Conservation (phyloP, 768 basidiomycete species). For the Tremella mesenterica region DNA sequence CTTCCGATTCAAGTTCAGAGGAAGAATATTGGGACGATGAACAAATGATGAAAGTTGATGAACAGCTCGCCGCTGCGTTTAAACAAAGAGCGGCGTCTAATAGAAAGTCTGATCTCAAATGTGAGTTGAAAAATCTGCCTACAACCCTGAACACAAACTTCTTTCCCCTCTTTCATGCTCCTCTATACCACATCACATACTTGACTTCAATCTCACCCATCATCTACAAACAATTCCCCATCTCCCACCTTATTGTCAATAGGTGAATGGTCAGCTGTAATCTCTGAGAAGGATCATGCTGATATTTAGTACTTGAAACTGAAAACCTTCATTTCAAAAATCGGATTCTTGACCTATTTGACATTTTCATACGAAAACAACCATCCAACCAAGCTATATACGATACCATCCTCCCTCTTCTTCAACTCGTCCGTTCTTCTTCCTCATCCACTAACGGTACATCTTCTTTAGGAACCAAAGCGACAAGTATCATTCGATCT, state of each 20-base stretch:
- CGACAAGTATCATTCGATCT: conserved; percentile 64
- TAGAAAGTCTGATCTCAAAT: conserved; percentile 29
- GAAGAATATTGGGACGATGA: conserved; percentile 69
- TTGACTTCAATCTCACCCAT: no score
- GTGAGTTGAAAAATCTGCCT: conserved; percentile 28
- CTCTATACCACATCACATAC: no score
- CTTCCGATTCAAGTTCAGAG: conserved; percentile 56
- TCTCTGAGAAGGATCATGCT: conserved; percentile 34
- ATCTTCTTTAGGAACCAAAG: conserved; percentile 85
- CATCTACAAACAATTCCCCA: not conserved
- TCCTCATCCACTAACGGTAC: conserved; percentile 44
- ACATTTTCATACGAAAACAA: conserved; percentile 69
- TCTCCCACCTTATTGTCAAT: not conserved
- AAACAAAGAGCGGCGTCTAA: conserved; percentile 48
- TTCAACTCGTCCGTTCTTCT: conserved; percentile 62
- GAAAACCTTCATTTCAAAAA: conserved; percentile 95
- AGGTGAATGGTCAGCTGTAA: not conserved
- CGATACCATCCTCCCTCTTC: conserved; percentile 63
- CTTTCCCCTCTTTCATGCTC: no score
- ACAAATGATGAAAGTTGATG: conserved; percentile 94
- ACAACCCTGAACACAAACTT: no score
- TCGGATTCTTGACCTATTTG: conserved; percentile 88
- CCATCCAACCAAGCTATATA: conserved; percentile 62
- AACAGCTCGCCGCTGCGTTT: conserved; percentile 82
- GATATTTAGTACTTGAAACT: conserved; percentile 55